A percentile compares a stretch with the other conserved stretches of the same genome.
phyloP scores from a whole-genome alignment of 495 filamentous ascomycete species.

The Eremomyces bilateralis region DNA sequence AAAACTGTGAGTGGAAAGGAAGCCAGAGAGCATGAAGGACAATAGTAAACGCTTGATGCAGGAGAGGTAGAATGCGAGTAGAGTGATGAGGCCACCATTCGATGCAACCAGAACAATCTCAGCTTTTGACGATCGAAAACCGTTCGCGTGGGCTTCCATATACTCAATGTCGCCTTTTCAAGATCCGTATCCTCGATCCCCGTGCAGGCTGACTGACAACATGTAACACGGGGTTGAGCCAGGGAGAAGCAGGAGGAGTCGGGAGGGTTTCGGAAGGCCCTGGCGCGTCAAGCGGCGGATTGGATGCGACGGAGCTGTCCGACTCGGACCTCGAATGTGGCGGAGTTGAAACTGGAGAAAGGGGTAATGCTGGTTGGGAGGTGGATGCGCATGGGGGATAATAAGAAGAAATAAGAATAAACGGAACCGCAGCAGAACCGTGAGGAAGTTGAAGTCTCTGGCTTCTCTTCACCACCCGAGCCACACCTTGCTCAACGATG shows the following conservation, averaged over 20 bases:
- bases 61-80: neutral
- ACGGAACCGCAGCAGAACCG: too few relatives aligned
- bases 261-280: neutral
- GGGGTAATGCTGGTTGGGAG: neutral
- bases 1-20: conserved; percentile 3
- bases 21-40: conserved; percentile 5
- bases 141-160: too few relatives aligned
- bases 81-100: neutral
- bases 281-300: neutral
- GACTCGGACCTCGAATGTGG: neutral
- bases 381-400: too few relatives aligned
- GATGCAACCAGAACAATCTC: neutral
- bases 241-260: neutral
- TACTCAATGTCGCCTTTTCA: too few relatives aligned
- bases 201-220: neutral
- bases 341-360: neutral
- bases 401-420: too few relatives aligned
- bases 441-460: too few relatives aligned
- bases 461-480: too few relatives aligned
- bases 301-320: neutral
- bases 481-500: neutral
- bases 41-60: conserved; percentile 2
- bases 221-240: neutral
- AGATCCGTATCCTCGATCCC: neutral
- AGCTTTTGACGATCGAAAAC: too few relatives aligned